A percentile compares a stretch with the other conserved stretches of the same genome.
Evolutionary conservation across 768 basidiomycete species (phyloP).

Genomic region (Lactarius tabidus): DNA sequence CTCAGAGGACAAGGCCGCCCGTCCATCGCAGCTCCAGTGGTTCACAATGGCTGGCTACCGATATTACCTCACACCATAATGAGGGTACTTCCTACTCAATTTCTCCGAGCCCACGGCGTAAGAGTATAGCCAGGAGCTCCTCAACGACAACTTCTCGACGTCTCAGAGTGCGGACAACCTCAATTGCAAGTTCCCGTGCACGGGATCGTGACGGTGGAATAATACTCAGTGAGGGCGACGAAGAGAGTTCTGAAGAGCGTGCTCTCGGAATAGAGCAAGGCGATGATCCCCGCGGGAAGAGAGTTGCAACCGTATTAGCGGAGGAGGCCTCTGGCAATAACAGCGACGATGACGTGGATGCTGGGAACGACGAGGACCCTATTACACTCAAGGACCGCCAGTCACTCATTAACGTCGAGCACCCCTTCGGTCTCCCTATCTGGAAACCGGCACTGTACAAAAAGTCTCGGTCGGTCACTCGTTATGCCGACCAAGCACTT

Average conservation of each 20-base stretch:
- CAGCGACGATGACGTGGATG: constrained; percentile 40
- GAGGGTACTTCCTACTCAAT: constrained; percentile 65
- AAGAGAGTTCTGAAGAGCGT: constrained; percentile 35
- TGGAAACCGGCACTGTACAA: constrained; percentile 99
- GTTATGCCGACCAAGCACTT: constrained; percentile 91
- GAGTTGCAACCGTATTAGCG: constrained; percentile 31
- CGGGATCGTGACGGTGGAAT: constrained; percentile 35
- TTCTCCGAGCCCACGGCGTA: constrained; percentile 47
- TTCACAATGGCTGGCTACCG: constrained; percentile 55
- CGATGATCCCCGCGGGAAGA: constrained; percentile 36
- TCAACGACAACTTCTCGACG: constrained; percentile 47
- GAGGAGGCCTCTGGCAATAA: constrained; percentile 37
- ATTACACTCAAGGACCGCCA: constrained; percentile 94
- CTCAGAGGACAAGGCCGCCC: constrained; percentile 22
- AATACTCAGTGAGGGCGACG: constrained; percentile 24
- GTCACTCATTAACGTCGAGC: constrained; percentile 97
- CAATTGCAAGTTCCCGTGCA: constrained; percentile 54
- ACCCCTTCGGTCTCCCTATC: constrained; percentile 97
- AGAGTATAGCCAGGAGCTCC: constrained; percentile 44
- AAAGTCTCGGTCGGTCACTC: constrained; percentile 93
- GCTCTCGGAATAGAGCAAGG: constrained; percentile 36
- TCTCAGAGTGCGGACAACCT: constrained; percentile 49
- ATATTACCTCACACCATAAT: constrained; percentile 61
- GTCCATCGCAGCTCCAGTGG: constrained; percentile 46
- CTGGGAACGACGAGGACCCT: constrained; percentile 63